Evolutionary conservation across 352 stramenopile species (phyloP).

Genomic region (Globisporangium echinulatum): DNA sequence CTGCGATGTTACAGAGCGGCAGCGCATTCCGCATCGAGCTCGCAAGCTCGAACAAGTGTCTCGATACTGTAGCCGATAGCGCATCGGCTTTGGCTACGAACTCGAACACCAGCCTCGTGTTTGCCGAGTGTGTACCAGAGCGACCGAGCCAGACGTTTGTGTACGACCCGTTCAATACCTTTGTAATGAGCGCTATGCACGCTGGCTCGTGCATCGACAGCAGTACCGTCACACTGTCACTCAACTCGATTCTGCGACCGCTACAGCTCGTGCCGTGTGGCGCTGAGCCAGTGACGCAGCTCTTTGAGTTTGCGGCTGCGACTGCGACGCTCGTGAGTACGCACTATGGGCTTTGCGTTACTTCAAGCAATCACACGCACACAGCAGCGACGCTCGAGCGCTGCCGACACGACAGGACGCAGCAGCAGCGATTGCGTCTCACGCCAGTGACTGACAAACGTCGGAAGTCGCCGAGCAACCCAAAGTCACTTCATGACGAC

Average conservation of each 20-base stretch:
- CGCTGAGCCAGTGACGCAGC: not conserved
- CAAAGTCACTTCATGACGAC: not conserved
- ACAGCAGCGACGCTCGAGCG: not conserved
- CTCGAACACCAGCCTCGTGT: not conserved
- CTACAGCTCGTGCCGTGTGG: conserved; percentile 4
- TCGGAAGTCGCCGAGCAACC: not conserved
- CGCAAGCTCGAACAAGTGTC: not conserved
- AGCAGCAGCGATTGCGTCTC: not conserved
- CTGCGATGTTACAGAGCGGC: conserved; percentile 3
- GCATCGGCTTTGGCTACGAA: not conserved
- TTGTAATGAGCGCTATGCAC: conserved; percentile 5
- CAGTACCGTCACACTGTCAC: not conserved
- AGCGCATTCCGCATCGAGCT: conserved; percentile 6
- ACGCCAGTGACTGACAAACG: not conserved
- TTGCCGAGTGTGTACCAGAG: not conserved
- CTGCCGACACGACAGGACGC: not conserved
- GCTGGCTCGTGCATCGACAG: conserved; percentile 9
- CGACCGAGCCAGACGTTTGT: conserved; percentile 7
- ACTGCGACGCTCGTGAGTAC: not conserved
- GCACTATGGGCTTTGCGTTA: conserved; percentile 5
- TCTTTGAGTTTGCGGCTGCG: conserved; percentile 4
- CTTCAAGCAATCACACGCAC: not conserved
- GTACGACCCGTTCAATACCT: conserved; percentile 9
- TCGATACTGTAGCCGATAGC: not conserved
- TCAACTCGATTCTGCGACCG: too few relatives aligned